Evolutionary conservation across 257 asterid species (phyloP).

Genomic region (Lycium barbarum): DNA sequence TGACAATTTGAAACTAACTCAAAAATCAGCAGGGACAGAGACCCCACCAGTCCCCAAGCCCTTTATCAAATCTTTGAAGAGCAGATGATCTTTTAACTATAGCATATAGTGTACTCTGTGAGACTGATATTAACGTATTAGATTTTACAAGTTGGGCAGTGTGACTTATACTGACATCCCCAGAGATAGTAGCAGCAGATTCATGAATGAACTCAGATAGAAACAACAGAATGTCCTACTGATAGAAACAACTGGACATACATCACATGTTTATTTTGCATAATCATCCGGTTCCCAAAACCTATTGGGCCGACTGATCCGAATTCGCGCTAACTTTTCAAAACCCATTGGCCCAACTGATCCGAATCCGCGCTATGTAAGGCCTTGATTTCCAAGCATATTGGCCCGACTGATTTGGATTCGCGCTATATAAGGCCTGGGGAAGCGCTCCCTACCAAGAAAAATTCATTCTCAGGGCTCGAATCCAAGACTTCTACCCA

Average conservation of each 20-base stretch:
- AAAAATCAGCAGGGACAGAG: background rate
- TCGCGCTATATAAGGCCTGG: no score
- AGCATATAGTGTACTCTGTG: background rate
- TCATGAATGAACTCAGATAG: background rate
- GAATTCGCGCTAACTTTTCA: no score
- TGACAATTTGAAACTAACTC: slow-evolving; percentile 16
- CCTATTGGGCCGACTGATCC: no score
- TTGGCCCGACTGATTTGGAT: no score
- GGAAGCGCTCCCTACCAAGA: background rate
- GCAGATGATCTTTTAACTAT: background rate
- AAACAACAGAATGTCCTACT: background rate
- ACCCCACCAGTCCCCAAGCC: background rate
- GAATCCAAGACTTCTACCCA: background rate
- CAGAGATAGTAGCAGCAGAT: slow-evolving; percentile 10
- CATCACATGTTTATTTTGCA: background rate
- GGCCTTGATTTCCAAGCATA: no score
- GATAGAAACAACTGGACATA: background rate
- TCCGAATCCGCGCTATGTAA: background rate
- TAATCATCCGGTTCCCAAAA: background rate
- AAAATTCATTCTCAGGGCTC: background rate
- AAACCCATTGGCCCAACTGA: background rate
- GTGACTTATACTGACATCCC: background rate
- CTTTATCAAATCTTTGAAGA: background rate
- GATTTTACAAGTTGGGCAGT: background rate
- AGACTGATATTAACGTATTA: background rate